Evolutionary conservation across 2,329 filamentous ascomycete genomes (phyloP).

Genomic region (Beauveria varroae): DNA sequence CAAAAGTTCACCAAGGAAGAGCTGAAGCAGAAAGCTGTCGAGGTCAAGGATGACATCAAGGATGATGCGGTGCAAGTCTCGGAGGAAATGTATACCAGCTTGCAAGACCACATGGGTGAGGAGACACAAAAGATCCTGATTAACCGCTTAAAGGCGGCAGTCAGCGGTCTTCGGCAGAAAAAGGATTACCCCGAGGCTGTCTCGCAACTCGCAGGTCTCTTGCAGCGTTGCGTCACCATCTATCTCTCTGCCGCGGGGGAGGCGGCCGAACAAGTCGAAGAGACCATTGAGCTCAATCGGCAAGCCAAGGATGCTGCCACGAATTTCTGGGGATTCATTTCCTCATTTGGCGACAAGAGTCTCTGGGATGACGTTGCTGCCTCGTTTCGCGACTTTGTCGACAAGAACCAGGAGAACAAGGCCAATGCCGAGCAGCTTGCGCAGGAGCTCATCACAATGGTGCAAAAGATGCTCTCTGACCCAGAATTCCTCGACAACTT

Average conservation of each 20-base stretch:
- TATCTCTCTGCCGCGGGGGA: constrained; percentile 70
- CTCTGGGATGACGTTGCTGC: constrained; percentile 71
- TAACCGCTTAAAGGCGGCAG: constrained; percentile 66
- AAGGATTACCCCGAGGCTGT: constrained; percentile 83
- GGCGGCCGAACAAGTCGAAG: constrained; percentile 56
- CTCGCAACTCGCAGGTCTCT: constrained; percentile 64
- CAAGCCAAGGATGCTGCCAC: constrained; percentile 68
- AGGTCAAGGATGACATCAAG: constrained; percentile 45
- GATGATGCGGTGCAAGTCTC: constrained; percentile 48
- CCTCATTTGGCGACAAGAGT: constrained; percentile 65
- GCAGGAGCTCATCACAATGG: constrained; percentile 60
- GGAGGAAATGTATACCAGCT: constrained; percentile 57
- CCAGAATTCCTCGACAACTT: constrained; percentile 77
- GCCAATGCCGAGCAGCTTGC: constrained; percentile 77
- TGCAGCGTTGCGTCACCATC: constrained; percentile 68
- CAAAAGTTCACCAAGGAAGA: constrained; percentile 51
- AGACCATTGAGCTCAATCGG: constrained; percentile 64
- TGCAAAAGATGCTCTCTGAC: constrained; percentile 78
- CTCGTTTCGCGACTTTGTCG: constrained; percentile 61
- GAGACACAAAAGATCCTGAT: constrained; percentile 67
- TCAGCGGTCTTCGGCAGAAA: constrained; percentile 65
- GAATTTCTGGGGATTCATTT: constrained; percentile 75
- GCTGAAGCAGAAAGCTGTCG: constrained; percentile 48
- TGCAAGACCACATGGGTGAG: constrained; percentile 64
- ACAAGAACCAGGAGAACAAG: constrained; percentile 62